Evolutionary conservation across 345 rosid species (phyloP), one percentile per base, ranked within the genome.

Genomic region (Ricinus communis): DNA sequence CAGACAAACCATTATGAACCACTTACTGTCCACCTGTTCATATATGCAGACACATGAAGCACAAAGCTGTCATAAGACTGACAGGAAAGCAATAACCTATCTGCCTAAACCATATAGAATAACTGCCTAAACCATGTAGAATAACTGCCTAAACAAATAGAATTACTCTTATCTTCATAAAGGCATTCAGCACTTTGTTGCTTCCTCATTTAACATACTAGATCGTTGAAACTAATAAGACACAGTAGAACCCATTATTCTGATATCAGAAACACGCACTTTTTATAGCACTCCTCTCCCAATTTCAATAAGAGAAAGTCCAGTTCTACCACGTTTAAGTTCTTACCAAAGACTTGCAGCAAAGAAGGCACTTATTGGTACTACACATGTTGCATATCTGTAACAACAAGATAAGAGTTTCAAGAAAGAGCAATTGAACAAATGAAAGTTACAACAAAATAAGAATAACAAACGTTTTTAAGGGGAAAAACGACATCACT

Each of bases 291-390:
- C n/a, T 57, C n/a, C 57, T 28, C 27, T 10, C 8, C 7, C 19
- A 5, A n/a, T 3, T 25, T n/a, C 12, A 16, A 58, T 27, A 19
- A 66, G 40, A 64, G 45, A 4, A 30, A 46, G 57, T 53, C 27
- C 71, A 30, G 19, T 30, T 27, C 58, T 14, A 10, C 13, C n/a
- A 65, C 38, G 53, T 30, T 67, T 49, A 71, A 59, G 74, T 46
- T 74, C 89, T 87, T 85, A 95, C 99, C 99, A 95, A 70, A 92
- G 98, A 76, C 98, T 95, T 69, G 98, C 88, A 49, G 99, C 98
- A 81, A 90, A 93, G 87, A 92, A 95, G 70, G 97, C 97, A 77
- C 98, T 93, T 62, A 95, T 92, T 57, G 97, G 97, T 60, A 95
- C 72, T 47, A 93, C 98, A 84, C 97, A 90, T 36, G 97, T 95